These are phyloP conservation scores for Zygotorulaspora florentina DNA, from an alignment of 805 yeast genomes.

Conservation along the genomic window DNA sequence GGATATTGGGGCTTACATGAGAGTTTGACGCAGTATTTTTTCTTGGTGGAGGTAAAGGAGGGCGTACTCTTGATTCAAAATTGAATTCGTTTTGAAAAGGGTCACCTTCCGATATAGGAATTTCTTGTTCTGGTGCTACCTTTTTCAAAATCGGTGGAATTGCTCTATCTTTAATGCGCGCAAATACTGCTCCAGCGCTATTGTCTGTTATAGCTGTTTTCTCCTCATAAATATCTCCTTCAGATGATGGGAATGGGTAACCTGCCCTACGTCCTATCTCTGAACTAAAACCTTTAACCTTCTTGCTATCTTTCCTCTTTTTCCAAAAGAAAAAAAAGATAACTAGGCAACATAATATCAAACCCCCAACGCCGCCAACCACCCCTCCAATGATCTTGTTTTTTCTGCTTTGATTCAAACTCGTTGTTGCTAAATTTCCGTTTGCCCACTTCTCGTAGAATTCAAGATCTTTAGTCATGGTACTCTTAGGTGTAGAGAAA, in stretches of 20 bases:
- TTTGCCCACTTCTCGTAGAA: constrained; percentile 25
- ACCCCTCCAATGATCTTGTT: constrained; percentile 31
- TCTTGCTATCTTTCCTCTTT: constrained; percentile 11
- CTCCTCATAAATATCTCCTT: constrained; percentile 7
- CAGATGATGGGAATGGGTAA: constrained; percentile 9
- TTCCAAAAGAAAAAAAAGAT: constrained; percentile 20
- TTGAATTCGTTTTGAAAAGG: constrained; percentile 30
- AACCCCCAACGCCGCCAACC: constrained; percentile 32
- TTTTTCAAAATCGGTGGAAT: not conserved
- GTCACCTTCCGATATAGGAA: constrained; percentile 5
- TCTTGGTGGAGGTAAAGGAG: constrained; percentile 24
- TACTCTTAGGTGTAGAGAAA: constrained; percentile 20
- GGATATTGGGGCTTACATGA: not conserved
- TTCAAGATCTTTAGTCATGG: constrained; percentile 22
- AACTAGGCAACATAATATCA: constrained; percentile 17
- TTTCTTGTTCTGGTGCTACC: not conserved
- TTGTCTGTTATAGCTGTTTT: constrained; percentile 1
- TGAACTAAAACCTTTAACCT: constrained; percentile 17
- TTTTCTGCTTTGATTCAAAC: constrained; percentile 3
- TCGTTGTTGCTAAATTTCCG: constrained; percentile 14
- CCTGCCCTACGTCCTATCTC: constrained; percentile 23
- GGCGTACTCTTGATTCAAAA: constrained; percentile 19
- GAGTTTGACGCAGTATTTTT: constrained; percentile 6
- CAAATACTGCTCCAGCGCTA: constrained; percentile 4
- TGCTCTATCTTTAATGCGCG: constrained; percentile 6